Percentiles rank a stretch among this genome's conserved stretches.
phyloP scores from a whole-genome alignment of 108 stramenopile genomes.

The Nannochloropsis granulata region DNA sequence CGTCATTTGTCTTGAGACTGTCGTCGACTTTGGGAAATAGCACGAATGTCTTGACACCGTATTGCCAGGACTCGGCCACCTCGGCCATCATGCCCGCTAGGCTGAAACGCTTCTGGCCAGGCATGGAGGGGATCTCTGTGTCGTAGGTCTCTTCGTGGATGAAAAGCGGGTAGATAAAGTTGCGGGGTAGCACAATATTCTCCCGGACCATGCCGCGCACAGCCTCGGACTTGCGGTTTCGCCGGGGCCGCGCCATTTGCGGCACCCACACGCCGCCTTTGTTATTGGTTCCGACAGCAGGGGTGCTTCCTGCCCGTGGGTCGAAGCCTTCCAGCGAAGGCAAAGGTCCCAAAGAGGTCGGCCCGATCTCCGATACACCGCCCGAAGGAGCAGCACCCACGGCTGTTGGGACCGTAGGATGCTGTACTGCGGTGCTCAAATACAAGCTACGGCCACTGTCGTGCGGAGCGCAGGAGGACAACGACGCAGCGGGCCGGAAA shows the following conservation, averaged over 20 bases:
- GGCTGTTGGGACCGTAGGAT: too few relatives aligned
- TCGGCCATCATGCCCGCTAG: conserved; percentile 69
- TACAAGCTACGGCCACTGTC: too few relatives aligned
- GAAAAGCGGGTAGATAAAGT: conserved; percentile 95
- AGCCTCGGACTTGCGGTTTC: conserved; percentile 81
- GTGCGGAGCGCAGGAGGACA: too few relatives aligned
- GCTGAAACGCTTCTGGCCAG: conserved; percentile 77
- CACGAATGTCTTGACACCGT: conserved; percentile 79
- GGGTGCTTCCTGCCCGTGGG: not conserved
- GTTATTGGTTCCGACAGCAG: conserved; percentile 28
- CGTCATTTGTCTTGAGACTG: conserved; percentile 80
- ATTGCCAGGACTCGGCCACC: conserved; percentile 61
- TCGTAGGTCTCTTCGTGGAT: conserved; percentile 83
- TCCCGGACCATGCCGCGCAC: conserved; percentile 89
- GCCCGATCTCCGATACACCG: not conserved
- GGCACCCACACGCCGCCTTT: conserved; percentile 20
- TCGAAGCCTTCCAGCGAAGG: not conserved
- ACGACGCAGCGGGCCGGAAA: too few relatives aligned
- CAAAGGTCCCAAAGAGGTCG: not conserved
- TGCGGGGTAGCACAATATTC: conserved; percentile 74
- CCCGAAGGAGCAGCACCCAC: too few relatives aligned
- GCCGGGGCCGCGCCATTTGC: conserved; percentile 59
- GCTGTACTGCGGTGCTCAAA: too few relatives aligned
- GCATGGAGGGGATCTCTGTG: conserved; percentile 73
- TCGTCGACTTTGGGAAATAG: conserved; percentile 74